A percentile compares a stretch with the other conserved stretches of the same genome.
Evolutionary conservation across 768 basidiomycete genomes (phyloP).

Genomic region (Collybiopsis confluens): DNA sequence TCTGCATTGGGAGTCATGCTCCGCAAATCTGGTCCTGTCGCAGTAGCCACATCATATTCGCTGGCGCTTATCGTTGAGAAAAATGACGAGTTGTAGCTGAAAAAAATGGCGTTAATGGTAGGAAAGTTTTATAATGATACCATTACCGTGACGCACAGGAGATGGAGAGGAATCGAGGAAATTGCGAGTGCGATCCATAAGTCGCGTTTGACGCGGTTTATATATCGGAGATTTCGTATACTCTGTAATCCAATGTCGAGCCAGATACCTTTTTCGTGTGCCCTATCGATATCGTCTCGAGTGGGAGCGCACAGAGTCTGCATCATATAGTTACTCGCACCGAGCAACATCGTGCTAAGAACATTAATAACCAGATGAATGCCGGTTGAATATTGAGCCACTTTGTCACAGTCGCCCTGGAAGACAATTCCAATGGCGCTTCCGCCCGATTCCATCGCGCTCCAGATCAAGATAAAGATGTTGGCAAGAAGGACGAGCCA

Average conservation of each 20-base stretch:
- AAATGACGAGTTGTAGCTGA: not conserved
- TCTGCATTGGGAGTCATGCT: not conserved
- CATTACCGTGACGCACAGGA: not conserved
- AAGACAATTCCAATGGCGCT: too few species aligned
- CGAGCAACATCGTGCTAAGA: too few species aligned
- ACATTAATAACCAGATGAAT: too few species aligned
- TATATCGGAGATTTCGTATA: not conserved
- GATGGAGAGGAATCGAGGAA: not conserved
- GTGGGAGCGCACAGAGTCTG: not conserved
- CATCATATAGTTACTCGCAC: not conserved
- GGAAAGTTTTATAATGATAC: not conserved
- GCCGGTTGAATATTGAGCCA: too few species aligned
- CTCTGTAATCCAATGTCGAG: not conserved
- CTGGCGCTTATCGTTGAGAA: not conserved
- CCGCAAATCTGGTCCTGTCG: not conserved
- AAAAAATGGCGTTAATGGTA: too few species aligned
- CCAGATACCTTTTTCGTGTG: not conserved
- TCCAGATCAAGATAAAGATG: too few species aligned
- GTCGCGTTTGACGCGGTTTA: not conserved
- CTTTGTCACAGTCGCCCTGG: too few species aligned
- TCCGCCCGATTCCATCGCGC: too few species aligned
- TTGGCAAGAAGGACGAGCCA: too few species aligned
- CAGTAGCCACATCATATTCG: not conserved
- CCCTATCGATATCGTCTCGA: not conserved
- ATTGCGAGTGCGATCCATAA: not conserved